Evolutionary conservation across 495 filamentous ascomycete genomes (phyloP).

Genomic region (Hyaloscypha hepaticicola): DNA sequence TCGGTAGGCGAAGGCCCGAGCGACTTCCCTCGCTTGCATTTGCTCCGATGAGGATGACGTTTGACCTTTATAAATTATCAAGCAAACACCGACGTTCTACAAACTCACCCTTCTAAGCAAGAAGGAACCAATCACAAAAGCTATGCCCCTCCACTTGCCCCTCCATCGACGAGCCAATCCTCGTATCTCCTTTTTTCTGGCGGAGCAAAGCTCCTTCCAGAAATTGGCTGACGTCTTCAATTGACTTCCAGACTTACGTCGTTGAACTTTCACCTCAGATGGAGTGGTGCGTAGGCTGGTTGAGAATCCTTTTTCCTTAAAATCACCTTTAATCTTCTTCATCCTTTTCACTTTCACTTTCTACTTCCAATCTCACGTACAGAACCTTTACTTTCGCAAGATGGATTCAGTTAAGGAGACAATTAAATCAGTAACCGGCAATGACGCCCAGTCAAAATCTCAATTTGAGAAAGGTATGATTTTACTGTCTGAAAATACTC

Average conservation of each 20-base stretch:
- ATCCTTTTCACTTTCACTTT: background rate
- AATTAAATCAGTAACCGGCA: conserved; percentile 27
- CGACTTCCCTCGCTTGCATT: too few species aligned
- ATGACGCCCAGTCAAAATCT: conserved; percentile 35
- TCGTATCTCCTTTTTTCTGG: background rate
- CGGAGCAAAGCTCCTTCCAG: background rate
- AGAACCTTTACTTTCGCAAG: background rate
- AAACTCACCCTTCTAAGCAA: background rate
- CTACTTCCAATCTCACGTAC: background rate
- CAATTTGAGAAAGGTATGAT: conserved; percentile 55
- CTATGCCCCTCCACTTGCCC: background rate
- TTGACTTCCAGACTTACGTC: background rate
- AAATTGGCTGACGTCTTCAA: background rate
- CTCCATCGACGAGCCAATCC: background rate
- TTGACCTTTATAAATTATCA: too few species aligned
- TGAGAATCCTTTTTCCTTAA: conserved; percentile 26
- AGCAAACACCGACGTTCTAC: background rate
- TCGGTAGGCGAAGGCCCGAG: background rate
- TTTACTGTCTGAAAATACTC: background rate
- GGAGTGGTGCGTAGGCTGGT: conserved; percentile 26
- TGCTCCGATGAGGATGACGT: background rate
- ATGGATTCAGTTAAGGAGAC: background rate
- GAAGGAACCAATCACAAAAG: background rate
- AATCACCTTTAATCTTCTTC: background rate
- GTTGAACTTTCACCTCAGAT: background rate